Evolutionary conservation across 768 basidiomycete genomes (phyloP).

Genomic region (Russula dissimulans): DNA sequence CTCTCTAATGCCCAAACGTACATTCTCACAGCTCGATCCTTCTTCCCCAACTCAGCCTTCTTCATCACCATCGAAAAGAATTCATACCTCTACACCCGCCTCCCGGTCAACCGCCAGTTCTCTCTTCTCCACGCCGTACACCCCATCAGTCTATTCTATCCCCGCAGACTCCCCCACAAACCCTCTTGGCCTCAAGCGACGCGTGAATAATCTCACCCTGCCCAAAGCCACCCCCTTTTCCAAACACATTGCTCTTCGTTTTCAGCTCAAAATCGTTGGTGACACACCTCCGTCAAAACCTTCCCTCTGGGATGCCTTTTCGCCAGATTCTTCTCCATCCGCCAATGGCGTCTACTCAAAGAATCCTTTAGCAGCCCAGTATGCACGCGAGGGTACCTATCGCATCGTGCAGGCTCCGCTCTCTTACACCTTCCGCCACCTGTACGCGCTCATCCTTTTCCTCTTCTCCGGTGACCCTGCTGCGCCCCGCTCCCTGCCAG

Average conservation of each 20-base stretch:
- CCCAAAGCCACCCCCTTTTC: constrained; percentile 41
- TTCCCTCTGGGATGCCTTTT: constrained; percentile 1
- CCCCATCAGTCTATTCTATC: constrained; percentile 26
- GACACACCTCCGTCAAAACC: constrained; percentile 7
- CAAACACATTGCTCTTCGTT: constrained; percentile 53
- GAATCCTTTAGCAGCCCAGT: not conserved
- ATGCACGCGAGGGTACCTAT: constrained; percentile 41
- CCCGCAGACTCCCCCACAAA: constrained; percentile 65
- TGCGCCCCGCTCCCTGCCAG: constrained; percentile 15
- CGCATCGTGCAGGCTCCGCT: constrained; percentile 62
- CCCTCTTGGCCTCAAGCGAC: constrained; percentile 52
- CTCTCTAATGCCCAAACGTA: constrained; percentile 6
- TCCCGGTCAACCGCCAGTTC: constrained; percentile 11
- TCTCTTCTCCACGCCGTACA: constrained; percentile 27
- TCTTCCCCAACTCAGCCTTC: not conserved
- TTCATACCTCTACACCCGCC: constrained; percentile 9
- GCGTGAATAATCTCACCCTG: constrained; percentile 26
- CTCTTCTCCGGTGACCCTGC: constrained; percentile 36
- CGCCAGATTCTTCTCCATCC: not conserved
- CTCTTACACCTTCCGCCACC: constrained; percentile 59
- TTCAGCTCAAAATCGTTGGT: constrained; percentile 43
- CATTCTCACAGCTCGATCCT: not conserved
- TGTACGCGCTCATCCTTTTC: constrained; percentile 53
- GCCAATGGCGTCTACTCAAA: not conserved
- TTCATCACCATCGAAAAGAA: constrained; percentile 9